These are phyloP conservation scores for Linnemannia exigua DNA, from an alignment of 192 early-diverging fungal genomes.

Conservation along the genomic window DNA sequence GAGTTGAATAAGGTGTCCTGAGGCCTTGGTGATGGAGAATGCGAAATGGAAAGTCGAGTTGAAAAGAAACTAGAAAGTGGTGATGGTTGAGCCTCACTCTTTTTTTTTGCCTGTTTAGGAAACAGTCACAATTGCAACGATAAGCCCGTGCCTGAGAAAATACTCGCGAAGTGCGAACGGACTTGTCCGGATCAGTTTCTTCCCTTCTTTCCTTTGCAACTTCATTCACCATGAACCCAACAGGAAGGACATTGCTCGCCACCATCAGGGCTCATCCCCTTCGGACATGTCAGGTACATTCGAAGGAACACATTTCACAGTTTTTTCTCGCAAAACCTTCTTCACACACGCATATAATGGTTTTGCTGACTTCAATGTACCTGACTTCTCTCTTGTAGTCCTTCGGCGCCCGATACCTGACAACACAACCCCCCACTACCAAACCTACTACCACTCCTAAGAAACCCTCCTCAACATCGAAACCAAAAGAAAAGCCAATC, in stretches of 20 bases:
- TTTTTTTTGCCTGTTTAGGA: not conserved
- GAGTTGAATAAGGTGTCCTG: not conserved
- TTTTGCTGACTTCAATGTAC: not conserved
- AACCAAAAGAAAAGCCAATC: conserved; percentile 29
- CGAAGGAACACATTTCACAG: not conserved
- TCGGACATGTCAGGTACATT: not conserved
- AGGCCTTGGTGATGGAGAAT: not conserved
- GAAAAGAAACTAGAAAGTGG: too few species aligned
- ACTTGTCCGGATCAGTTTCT: conserved; percentile 5
- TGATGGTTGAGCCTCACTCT: not conserved
- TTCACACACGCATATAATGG: not conserved
- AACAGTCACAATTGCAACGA: not conserved
- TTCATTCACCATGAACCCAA: not conserved
- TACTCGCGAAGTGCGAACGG: not conserved
- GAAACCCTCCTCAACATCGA: not conserved
- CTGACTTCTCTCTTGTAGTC: not conserved
- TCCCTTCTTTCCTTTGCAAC: too few species aligned
- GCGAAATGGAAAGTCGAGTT: not conserved
- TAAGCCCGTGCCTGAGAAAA: conserved; percentile 2
- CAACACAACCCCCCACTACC: conserved; percentile 7
- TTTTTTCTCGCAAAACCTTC: not conserved
- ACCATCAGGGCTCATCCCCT: not conserved
- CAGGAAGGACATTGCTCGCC: not conserved
- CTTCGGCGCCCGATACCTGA: not conserved
- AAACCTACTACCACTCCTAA: not conserved